These are phyloP conservation scores for Ammopiptanthus mongolicus DNA, from an alignment of 306 rosid genomes.

Conservation along the genomic window DNA sequence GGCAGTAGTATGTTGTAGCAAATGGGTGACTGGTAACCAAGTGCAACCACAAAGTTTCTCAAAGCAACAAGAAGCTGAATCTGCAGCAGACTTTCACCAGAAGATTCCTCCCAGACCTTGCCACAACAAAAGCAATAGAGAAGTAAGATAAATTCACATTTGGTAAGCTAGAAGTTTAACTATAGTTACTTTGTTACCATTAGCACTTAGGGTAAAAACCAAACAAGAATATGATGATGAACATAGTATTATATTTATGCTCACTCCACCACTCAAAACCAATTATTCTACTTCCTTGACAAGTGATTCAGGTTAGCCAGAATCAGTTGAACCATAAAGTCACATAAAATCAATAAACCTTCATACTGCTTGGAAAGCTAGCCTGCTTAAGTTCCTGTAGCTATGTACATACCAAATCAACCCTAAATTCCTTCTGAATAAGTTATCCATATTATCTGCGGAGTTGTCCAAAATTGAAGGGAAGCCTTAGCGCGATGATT, in stretches of 20 bases:
- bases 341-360: background rate
- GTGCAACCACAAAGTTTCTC: slow-evolving; percentile 85
- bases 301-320: slow-evolving; percentile 1
- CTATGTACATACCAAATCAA: background rate
- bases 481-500: background rate
- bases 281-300: slow-evolving; percentile 3
- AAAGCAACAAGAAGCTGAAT: slow-evolving; percentile 92
- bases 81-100: slow-evolving; percentile 92
- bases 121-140: slow-evolving; percentile 19
- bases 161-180: background rate
- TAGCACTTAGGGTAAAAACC: slow-evolving; percentile 13
- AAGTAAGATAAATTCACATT: background rate
- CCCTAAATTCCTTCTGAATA: background rate
- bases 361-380: background rate
- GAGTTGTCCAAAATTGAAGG: background rate
- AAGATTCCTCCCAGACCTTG: slow-evolving; percentile 93
- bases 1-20: slow-evolving; percentile 84
- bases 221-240: slow-evolving; percentile 5
- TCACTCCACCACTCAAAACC: background rate
- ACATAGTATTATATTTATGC: background rate
- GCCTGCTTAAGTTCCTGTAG: background rate
- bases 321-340: slow-evolving; percentile 12
- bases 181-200: slow-evolving; percentile 5
- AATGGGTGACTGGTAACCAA: slow-evolving; percentile 75
- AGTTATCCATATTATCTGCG: background rate